Base-by-base conservation (phyloP, 2,329 filamentous ascomycete genomes). In the Ophiocordyceps polyrhachis-furcata region DNA sequence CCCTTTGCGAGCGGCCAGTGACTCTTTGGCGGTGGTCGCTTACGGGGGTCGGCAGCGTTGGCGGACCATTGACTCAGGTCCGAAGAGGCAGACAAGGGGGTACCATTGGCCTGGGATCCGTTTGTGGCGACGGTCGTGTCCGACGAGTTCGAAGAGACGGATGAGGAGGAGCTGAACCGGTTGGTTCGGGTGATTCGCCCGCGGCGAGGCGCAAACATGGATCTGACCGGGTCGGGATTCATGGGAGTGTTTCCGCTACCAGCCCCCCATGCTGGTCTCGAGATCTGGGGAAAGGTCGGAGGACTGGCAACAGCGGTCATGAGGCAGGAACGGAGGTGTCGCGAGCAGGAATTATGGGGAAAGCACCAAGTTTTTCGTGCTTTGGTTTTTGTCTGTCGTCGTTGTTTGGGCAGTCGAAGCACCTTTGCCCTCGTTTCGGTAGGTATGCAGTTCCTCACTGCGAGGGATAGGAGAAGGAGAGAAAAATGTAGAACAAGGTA, bases 131-230 rank as follows among this genome's bases (percentile, higher is more conserved):
- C 67, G 45, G 81, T 83, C 2, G 80, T 76, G 12, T 65, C 69
- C 6, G 76, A 79, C 15, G 74, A 73, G 46, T 64, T 64, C 29
- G 76, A 79, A 14, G 84, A 83, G 50, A 93, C 71, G 41, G 88
- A 94, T 4, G 87, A 93, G 47, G 86, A 91, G 32, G 89, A 96
- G 69, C 86, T 93, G 57, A 81, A 81, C 60, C 89, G 79, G 61
- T 89, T 84, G 49, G 86, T 72, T 60, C 89, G 79, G 61, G 89
- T 84, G 49, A 86, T 72, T 58, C 74, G 79, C 67, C 94, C 95
- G 55, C 87, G 84, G 55, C 87, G 84, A 57, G 85, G 83, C 73
- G 84, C 81, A 62, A 93, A 85, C 75, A 93, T 88, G 62, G 82
- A 81, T 66, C 82, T 78, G 52, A 81, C 77, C 64, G 93, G 85